These are phyloP conservation scores for Cryphonectria naterciae DNA, from an alignment of 2,329 filamentous ascomycete species.

Conservation along the genomic window DNA sequence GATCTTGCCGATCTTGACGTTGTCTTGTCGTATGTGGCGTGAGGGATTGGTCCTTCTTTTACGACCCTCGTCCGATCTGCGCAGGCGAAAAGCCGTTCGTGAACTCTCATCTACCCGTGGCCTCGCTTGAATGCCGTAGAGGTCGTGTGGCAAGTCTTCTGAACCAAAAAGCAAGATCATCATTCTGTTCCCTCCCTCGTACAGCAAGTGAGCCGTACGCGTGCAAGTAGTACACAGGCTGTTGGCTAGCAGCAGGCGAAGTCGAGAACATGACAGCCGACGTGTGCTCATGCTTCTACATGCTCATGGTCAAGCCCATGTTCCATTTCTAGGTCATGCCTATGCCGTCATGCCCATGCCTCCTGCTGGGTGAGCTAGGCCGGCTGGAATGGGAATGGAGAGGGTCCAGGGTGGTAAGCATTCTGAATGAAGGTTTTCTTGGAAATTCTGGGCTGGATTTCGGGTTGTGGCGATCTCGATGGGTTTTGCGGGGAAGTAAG, in stretches of 20 bases:
- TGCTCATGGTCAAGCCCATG: not conserved
- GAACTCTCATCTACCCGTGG: not conserved
- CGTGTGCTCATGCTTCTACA: not conserved
- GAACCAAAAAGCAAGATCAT: not conserved
- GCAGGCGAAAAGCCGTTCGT: not conserved
- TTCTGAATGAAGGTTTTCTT: not conserved
- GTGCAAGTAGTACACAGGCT: not conserved
- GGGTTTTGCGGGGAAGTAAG: conserved; percentile 19
- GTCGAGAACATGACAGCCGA: not conserved
- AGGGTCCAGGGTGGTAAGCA: conserved; percentile 14
- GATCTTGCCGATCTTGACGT: conserved; percentile 7
- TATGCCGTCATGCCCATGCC: conserved; percentile 4
- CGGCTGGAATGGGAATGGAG: not conserved
- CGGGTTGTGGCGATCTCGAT: conserved; percentile 20
- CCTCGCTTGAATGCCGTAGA: conserved; percentile 13
- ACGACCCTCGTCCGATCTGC: not conserved
- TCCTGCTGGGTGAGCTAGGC: not conserved
- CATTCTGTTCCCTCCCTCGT: too few species aligned
- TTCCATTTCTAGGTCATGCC: not conserved
- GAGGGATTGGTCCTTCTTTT: not conserved
- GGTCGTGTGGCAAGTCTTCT: not conserved
- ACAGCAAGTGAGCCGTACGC: not conserved
- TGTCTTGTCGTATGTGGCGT: not conserved
- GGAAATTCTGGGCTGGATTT: conserved; percentile 5
- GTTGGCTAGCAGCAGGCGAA: not conserved